Base-by-base conservation (phyloP, 208 protist genomes). In the Angomonas ambiguus region DNA sequence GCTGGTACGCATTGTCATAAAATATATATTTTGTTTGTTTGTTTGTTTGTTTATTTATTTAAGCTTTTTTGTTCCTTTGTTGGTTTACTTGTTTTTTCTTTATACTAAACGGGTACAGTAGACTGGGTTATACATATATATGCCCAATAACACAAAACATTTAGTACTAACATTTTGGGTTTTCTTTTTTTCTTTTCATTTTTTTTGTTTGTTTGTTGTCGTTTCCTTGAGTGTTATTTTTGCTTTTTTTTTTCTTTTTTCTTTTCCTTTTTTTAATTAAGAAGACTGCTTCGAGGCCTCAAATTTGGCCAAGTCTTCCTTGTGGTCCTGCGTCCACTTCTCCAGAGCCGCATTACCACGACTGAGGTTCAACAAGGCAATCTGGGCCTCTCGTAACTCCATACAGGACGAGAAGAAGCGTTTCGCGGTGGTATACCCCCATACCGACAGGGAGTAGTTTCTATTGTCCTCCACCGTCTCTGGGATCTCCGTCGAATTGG, bases 401-500 rank as follows among this genome's bases (percentile, higher is more conserved):
- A 92, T 82, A 62, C 66, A 82, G 32, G 55, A 67, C n/a, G 88
- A 73, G 69, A 92, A 91, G 56, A 90, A 88, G 58, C 77, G 77
- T 73, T 94, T 87, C 28, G 76, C 82, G 16, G 73, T 74, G 35
- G 70, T 85, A 71, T 94, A 85, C 20, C 60, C 63, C 85, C 88
- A 94, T 27, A 77, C 75, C 8, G 83, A 57, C 10, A 81, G 66
- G 16, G 83, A 82, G 71, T 94, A 94, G 16, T 41, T 38, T 31
- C 55, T 63, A 65, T 90, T 76, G 34, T 81, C 78, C 20, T 77
- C 76, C 28, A 72, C 27, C 27, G 65, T 69, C 71, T 88, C 79
- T 0, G 85, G 62, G 0, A 72, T 66, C 62, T 82, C 80, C 30
- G 49, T 32, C 18, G 62, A 57, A 13, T 57, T 38, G 1, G 64